phyloP scores from a whole-genome alignment of 345 rosid genomes.

The sweet orange (Citrus sinensis) region DNA sequence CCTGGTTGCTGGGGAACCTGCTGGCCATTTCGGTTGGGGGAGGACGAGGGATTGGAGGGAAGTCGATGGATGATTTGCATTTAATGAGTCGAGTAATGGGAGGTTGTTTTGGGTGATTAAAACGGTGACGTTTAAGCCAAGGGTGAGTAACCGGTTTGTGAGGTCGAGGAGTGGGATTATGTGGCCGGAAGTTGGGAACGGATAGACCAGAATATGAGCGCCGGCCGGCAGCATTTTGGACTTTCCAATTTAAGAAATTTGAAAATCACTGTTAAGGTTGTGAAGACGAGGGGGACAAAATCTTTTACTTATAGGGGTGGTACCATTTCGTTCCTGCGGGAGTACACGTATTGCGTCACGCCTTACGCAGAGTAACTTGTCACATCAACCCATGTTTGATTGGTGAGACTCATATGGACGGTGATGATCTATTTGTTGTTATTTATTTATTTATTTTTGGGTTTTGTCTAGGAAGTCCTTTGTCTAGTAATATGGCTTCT shows the following conservation, averaged over 20 bases:
- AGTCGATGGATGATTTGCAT: conserved; percentile 26
- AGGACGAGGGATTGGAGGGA: conserved; percentile 29
- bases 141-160: conserved; percentile 40
- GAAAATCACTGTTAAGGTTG: not conserved
- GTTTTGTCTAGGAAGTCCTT: no score
- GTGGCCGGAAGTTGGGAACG: conserved; percentile 62
- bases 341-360: not conserved
- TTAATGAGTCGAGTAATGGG: conserved; percentile 38
- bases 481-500: no score
- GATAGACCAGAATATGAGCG: conserved; percentile 51
- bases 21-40: conserved; percentile 15
- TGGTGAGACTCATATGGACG: not conserved
- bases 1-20: not conserved
- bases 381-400: no score
- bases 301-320: no score
- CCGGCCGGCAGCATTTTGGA: conserved; percentile 3
- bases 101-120: conserved; percentile 41
- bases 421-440: not conserved
- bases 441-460: no score
- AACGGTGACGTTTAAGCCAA: conserved; percentile 45
- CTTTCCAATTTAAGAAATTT: no score
- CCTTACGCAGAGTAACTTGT: not conserved
- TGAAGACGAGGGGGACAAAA: not conserved
- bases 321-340: no score
- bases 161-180: conserved; percentile 69